Conservation (phyloP, 106 monocot genomes). For the Amphibolis antarctica region DNA sequence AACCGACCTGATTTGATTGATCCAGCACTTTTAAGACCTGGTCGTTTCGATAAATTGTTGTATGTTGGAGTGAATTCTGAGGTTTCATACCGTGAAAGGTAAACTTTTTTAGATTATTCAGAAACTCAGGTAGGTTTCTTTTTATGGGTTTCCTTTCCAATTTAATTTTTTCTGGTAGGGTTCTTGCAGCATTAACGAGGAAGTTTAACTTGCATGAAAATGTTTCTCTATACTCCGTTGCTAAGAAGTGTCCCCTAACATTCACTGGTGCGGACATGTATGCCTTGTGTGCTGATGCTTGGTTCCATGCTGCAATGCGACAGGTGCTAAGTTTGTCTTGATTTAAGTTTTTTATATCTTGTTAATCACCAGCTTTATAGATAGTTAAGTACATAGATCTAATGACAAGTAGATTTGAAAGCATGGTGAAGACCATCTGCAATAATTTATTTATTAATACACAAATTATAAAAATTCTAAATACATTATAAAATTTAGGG, state of each 20-base stretch:
- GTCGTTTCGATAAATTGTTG: constrained; percentile 87
- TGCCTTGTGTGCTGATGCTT: constrained; percentile 96
- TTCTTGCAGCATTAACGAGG: constrained; percentile 76
- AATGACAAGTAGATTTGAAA: too few species aligned
- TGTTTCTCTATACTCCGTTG: constrained; percentile 69
- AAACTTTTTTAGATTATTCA: neutral
- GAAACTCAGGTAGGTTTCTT: neutral
- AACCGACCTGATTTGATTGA: constrained; percentile 95
- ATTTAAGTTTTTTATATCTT: neutral
- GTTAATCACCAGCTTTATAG: too few species aligned
- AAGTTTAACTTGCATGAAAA: constrained; percentile 72
- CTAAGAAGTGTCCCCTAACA: constrained; percentile 73
- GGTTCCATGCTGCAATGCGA: constrained; percentile 91
- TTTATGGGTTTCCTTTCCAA: neutral
- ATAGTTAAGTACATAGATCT: too few species aligned
- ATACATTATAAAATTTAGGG: too few species aligned
- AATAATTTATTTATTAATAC: too few species aligned
- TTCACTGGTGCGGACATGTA: constrained; percentile 99
- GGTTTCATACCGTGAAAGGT: constrained; percentile 82
- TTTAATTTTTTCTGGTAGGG: constrained; percentile 28
- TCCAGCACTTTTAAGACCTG: constrained; percentile 81
- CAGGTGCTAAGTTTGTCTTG: constrained; percentile 26
- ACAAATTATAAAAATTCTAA: too few species aligned
- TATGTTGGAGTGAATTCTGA: constrained; percentile 88
- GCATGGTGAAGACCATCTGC: too few species aligned